A percentile compares a stretch with the other conserved stretches of the same genome.
Conservation (phyloP, 2,329 filamentous ascomycete genomes). For the Aspergillus sp. region DNA sequence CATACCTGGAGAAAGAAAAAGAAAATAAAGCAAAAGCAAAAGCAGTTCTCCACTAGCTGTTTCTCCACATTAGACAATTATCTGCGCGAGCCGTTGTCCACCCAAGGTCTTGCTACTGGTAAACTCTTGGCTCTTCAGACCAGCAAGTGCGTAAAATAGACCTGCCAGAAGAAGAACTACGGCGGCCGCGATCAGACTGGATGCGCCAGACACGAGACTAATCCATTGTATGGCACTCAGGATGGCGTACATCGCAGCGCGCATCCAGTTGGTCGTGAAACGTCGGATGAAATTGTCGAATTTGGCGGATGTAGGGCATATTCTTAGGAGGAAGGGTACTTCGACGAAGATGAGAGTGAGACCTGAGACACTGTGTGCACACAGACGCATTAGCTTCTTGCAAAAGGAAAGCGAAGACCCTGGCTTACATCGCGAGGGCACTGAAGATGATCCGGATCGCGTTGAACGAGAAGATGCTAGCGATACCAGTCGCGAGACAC, state of each 20-base stretch:
- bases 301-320: constrained; percentile 85
- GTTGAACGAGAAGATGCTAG: constrained; percentile 59
- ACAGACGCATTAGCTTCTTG: constrained; percentile 29
- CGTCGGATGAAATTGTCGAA: constrained; percentile 88
- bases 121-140: constrained; percentile 40
- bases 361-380: constrained; percentile 54
- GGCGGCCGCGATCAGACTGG: constrained; percentile 77
- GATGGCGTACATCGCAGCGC: constrained; percentile 73
- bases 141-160: constrained; percentile 61
- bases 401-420: neutral
- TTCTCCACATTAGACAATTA: constrained; percentile 69
- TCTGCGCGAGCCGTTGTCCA: constrained; percentile 87
- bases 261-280: constrained; percentile 95
- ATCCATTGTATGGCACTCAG: constrained; percentile 84
- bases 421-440: constrained; percentile 49
- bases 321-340: constrained; percentile 88
- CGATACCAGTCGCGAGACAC: constrained; percentile 61
- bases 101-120: constrained; percentile 83
- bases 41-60: neutral
- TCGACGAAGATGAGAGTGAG: constrained; percentile 79
- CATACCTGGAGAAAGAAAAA: neutral
- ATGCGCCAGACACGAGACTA: constrained; percentile 44
- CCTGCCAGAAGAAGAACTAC: constrained; percentile 71
- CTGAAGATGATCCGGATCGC: constrained; percentile 55
- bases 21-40: neutral